These are phyloP conservation scores for Acanthamoeba healyi DNA, from an alignment of 208 protist species.

Conservation along the genomic window DNA sequence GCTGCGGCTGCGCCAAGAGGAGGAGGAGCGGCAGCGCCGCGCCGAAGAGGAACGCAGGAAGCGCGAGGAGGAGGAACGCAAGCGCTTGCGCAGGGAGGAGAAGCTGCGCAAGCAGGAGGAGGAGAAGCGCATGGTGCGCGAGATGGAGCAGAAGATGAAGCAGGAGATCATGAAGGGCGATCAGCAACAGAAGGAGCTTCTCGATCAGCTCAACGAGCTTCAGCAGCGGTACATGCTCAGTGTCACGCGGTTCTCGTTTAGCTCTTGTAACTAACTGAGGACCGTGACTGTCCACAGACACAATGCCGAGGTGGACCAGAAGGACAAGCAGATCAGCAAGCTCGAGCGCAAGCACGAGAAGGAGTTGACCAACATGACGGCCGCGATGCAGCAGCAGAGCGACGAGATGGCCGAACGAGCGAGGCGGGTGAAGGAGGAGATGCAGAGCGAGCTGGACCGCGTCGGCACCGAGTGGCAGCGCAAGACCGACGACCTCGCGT, in stretches of 20 bases:
- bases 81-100: neutral
- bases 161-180: slow-evolving; percentile 57
- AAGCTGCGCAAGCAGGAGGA: slow-evolving; percentile 19
- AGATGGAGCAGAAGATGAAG: slow-evolving; percentile 56
- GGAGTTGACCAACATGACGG: neutral
- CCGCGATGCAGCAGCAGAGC: slow-evolving; percentile 35
- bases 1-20: neutral
- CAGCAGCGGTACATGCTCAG: neutral
- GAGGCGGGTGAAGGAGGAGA: neutral
- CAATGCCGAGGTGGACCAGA: neutral
- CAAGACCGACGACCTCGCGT: slow-evolving; percentile 15
- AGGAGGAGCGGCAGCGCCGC: neutral
- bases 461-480: slow-evolving; percentile 29
- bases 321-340: slow-evolving; percentile 49
- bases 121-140: neutral
- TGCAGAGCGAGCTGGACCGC: neutral
- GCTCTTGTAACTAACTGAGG: too few species aligned
- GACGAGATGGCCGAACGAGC: slow-evolving; percentile 2
- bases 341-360: slow-evolving; percentile 19
- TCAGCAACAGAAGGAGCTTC: slow-evolving; percentile 47
- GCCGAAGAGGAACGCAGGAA: neutral
- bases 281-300: too few species aligned
- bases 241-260: neutral
- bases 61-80: slow-evolving; percentile 39
- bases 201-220: slow-evolving; percentile 49